Base-by-base conservation (phyloP, 1,284 basidiomycete genomes). In the Erythrobasidium hasegawianum region DNA sequence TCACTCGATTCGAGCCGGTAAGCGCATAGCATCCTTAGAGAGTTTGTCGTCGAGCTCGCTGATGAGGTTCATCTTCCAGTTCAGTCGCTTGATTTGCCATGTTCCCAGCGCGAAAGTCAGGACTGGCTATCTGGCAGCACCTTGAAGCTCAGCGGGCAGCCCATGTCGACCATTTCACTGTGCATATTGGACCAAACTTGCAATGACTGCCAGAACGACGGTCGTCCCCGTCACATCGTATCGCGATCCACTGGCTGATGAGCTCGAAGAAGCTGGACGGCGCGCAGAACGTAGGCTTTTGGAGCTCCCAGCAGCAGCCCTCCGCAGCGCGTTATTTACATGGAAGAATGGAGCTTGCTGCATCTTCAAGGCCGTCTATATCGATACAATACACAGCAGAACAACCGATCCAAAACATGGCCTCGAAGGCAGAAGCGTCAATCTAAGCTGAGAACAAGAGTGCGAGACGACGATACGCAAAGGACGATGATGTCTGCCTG, bases 31-130 rank as follows among this genome's bases (percentile, higher is more conserved):
- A 39, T 85, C 84, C 29, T 87, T 83, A 68, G 87, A 83, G 27
- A 97, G 80, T 79, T 97, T 97, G 77, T 90, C 86, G 75, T 97
- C 89, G 49, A 98, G 82, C 75, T 97, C 91, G 71, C 97, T 90
- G 71, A 98, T 97, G 68, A 98, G 82, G 58, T 85, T 84, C 33
- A 97, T 81, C 78, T 99, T 99, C 96, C 96, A 99, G 76, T 90
- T 85, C 49, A 98, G 82, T 45, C 96, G 84, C 73, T 90, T 83
- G 33, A 85, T 73, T 76, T 99, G 95, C 96, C 95, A 98, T 39
- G 87, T 86, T 20, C 95, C 95, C 67, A 98, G 81, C n/a, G 83
- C 87, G 71, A 94, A 91, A 0, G 92, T 92, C 73, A 96, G 86
- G 69, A 97, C 79, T 0, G 95, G 95, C 64, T 67, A 38, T 53